Evolutionary conservation across 306 rosid species (phyloP).

Genomic region (Prunus armeniaca): DNA sequence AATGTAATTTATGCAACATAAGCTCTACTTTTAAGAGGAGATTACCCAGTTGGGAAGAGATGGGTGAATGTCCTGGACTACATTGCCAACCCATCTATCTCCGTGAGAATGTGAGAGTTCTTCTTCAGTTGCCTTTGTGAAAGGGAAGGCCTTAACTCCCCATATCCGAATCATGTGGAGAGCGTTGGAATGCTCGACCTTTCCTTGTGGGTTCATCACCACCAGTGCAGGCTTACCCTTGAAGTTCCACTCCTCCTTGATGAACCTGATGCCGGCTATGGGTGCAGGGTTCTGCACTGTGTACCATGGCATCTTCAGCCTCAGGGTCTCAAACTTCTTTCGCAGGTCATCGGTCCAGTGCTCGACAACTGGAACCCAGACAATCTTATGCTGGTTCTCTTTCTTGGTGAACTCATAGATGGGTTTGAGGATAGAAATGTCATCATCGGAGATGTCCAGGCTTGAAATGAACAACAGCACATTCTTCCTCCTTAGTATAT

Average conservation of each 20-base stretch:
- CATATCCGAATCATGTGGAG: constrained; percentile 44
- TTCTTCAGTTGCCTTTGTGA: background rate
- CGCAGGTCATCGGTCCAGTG: constrained; percentile 34
- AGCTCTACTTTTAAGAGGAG: too few relatives aligned
- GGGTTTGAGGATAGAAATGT: constrained; percentile 26
- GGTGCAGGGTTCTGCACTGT: constrained; percentile 25
- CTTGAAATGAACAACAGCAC: constrained; percentile 46
- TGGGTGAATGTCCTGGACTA: constrained; percentile 16
- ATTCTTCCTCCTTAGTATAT: constrained; percentile 36
- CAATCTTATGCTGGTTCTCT: constrained; percentile 33
- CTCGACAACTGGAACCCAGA: constrained; percentile 63
- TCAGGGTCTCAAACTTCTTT: constrained; percentile 49
- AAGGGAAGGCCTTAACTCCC: constrained; percentile 50
- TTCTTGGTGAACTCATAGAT: constrained; percentile 36
- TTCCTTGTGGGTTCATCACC: constrained; percentile 36
- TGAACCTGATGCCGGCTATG: constrained; percentile 35
- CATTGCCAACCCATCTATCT: constrained; percentile 23
- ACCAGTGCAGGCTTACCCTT: constrained; percentile 39
- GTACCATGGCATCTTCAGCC: constrained; percentile 53
- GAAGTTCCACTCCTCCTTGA: constrained; percentile 56
- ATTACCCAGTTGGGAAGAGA: constrained; percentile 28
- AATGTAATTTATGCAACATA: too few relatives aligned
- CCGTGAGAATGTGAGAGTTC: background rate
- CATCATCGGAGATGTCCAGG: constrained; percentile 47
- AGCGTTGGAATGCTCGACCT: constrained; percentile 42